phyloP scores from a whole-genome alignment of 108 stramenopile species.

The Pseudonitzschia multiseries region DNA sequence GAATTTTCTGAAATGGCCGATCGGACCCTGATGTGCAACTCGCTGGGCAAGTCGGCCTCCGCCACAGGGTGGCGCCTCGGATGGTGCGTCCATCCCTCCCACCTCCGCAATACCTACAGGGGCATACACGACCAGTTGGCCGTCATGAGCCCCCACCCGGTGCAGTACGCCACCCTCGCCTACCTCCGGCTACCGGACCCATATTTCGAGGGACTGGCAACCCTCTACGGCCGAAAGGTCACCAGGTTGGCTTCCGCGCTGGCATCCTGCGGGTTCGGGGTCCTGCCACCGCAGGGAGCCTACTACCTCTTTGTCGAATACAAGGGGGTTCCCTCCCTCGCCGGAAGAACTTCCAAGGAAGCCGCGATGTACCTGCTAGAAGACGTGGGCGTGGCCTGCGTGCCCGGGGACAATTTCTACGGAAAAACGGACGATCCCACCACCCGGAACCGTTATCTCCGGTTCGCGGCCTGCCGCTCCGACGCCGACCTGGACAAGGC shows the following conservation, averaged over 20 bases:
- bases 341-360: slow-evolving; percentile 33
- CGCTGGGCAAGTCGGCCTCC: slow-evolving; percentile 62
- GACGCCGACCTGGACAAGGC: slow-evolving; percentile 49
- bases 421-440: slow-evolving; percentile 28
- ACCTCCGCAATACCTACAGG: slow-evolving; percentile 47
- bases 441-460: slow-evolving; percentile 33
- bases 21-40: slow-evolving; percentile 59
- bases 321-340: slow-evolving; percentile 32
- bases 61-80: slow-evolving; percentile 73
- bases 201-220: slow-evolving; percentile 46
- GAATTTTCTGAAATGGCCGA: slow-evolving; percentile 52
- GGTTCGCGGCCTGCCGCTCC: slow-evolving; percentile 74
- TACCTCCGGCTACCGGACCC: slow-evolving; percentile 57
- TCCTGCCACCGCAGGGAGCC: slow-evolving; percentile 53
- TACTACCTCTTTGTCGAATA: slow-evolving; percentile 72
- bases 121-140: slow-evolving; percentile 76
- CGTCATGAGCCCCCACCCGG: slow-evolving; percentile 67
- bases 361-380: slow-evolving; percentile 68
- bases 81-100: slow-evolving; percentile 70
- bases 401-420: slow-evolving; percentile 77
- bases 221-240: slow-evolving; percentile 44
- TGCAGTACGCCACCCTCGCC: slow-evolving; percentile 59
- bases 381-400: slow-evolving; percentile 63
- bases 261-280: slow-evolving; percentile 42
- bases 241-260: slow-evolving; percentile 39